Conservation (phyloP, 2,329 filamentous ascomycete species). For the Rutstroemia sydowiana region DNA sequence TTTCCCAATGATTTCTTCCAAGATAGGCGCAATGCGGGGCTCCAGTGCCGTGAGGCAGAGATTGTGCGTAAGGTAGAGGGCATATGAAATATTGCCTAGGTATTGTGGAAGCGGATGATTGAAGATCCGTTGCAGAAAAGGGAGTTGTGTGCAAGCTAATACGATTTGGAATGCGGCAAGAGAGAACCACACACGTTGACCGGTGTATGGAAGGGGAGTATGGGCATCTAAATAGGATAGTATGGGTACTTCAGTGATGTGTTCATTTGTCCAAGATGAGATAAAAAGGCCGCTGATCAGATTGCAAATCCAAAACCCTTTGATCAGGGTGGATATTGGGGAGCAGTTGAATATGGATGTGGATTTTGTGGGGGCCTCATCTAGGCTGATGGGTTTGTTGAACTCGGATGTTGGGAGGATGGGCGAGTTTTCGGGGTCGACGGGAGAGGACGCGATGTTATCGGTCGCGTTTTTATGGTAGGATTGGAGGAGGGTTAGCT, state of each 20-base stretch:
- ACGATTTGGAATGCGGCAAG: slow-evolving; percentile 28
- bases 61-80: slow-evolving; percentile 52
- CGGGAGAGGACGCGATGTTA: neutral
- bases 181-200: slow-evolving; percentile 27
- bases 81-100: slow-evolving; percentile 48
- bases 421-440: neutral
- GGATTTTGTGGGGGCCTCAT: slow-evolving; percentile 9
- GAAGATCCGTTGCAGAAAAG: slow-evolving; percentile 37
- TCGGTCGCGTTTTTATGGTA: neutral
- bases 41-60: slow-evolving; percentile 35
- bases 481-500: slow-evolving; percentile 35
- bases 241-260: slow-evolving; percentile 20
- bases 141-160: slow-evolving; percentile 29
- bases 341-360: neutral
- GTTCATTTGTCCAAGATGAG: slow-evolving; percentile 26
- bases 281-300: slow-evolving; percentile 24
- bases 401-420: slow-evolving; percentile 17
- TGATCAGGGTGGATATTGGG: slow-evolving; percentile 9
- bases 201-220: slow-evolving; percentile 22
- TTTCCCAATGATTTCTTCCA: slow-evolving; percentile 17
- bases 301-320: slow-evolving; percentile 25
- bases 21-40: slow-evolving; percentile 19
- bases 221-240: slow-evolving; percentile 20
- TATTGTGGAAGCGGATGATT: slow-evolving; percentile 44
- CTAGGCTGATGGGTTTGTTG: slow-evolving; percentile 16